These are phyloP conservation scores for Lobosporangium transversale DNA, from an alignment of 192 early-diverging fungal genomes.

Conservation along the genomic window DNA sequence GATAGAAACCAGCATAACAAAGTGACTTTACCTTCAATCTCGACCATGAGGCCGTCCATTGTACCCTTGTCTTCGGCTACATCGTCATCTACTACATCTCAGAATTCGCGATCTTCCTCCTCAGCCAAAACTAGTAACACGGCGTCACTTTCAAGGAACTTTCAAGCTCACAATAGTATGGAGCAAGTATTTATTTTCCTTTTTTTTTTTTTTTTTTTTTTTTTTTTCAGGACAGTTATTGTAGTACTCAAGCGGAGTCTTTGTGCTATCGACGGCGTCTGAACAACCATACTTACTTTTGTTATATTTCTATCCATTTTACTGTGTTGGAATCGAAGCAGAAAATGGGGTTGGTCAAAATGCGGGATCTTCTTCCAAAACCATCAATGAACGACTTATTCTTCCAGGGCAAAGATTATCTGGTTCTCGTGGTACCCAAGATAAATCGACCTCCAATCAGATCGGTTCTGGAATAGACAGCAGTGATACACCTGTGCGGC, in stretches of 20 bases:
- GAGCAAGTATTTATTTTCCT: background rate
- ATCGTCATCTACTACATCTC: background rate
- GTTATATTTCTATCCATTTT: background rate
- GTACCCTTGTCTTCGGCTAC: conserved; percentile 7
- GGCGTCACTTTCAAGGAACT: conserved; percentile 1
- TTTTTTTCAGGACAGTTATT: too few relatives aligned
- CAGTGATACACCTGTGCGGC: background rate
- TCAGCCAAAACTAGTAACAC: background rate
- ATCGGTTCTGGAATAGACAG: background rate
- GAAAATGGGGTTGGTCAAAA: background rate
- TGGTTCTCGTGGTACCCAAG: background rate
- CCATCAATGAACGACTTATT: conserved; percentile 2
- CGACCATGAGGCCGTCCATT: conserved; percentile 22
- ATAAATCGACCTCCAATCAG: background rate
- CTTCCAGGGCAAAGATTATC: conserved; percentile 2
- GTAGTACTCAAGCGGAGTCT: too few relatives aligned
- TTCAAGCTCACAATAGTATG: conserved; percentile 5
- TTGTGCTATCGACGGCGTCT: too few relatives aligned
- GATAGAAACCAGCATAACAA: conserved; percentile 8
- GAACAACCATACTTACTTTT: too few relatives aligned
- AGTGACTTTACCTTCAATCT: conserved; percentile 24
- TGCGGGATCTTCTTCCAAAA: background rate
- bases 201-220: too few relatives aligned
- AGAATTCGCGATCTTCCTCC: conserved; percentile 8
- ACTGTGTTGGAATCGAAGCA: background rate